Conservation (phyloP, 1,139 yeast species). For the Taphrina flavorubra region DNA sequence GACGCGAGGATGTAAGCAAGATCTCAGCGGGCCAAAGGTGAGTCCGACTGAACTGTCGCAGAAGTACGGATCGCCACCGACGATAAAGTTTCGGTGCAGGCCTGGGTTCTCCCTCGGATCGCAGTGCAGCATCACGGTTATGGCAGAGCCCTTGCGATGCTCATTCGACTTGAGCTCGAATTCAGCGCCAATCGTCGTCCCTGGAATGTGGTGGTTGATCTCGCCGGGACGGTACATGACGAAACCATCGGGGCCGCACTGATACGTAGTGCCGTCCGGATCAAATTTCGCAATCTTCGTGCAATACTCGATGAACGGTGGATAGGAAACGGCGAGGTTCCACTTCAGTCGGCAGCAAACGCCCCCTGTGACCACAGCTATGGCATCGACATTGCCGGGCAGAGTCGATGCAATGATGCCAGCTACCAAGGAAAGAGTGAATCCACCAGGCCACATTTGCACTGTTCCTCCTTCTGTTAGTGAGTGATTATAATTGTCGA, state of each 20-base stretch:
- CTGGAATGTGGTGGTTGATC: conserved; percentile 1
- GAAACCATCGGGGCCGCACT: conserved; percentile 9
- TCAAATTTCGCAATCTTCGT: background rate
- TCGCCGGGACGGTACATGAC: conserved; percentile 6
- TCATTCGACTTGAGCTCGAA: conserved; percentile 7
- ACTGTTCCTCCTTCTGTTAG: too few relatives aligned
- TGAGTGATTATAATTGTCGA: too few relatives aligned
- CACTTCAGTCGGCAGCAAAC: conserved; percentile 1
- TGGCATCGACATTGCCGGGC: background rate
- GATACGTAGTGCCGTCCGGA: conserved; percentile 1
- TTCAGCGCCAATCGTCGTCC: background rate
- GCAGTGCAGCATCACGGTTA: conserved; percentile 13
- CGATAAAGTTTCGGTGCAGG: background rate
- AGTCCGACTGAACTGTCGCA: conserved; percentile 1
- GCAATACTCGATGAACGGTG: conserved; percentile 1
- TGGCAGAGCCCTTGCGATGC: background rate
- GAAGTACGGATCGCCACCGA: conserved; percentile 1
- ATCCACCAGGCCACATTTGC: background rate
- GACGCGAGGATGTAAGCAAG: conserved; percentile 7
- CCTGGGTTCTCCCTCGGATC: conserved; percentile 7
- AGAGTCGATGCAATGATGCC: background rate
- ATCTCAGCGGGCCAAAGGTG: background rate
- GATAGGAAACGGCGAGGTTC: background rate
- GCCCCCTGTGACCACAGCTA: conserved; percentile 6
- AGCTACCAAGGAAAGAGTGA: background rate